These are phyloP conservation scores for Cordyceps farinosa DNA, from an alignment of 2,329 filamentous ascomycete genomes.

Conservation along the genomic window DNA sequence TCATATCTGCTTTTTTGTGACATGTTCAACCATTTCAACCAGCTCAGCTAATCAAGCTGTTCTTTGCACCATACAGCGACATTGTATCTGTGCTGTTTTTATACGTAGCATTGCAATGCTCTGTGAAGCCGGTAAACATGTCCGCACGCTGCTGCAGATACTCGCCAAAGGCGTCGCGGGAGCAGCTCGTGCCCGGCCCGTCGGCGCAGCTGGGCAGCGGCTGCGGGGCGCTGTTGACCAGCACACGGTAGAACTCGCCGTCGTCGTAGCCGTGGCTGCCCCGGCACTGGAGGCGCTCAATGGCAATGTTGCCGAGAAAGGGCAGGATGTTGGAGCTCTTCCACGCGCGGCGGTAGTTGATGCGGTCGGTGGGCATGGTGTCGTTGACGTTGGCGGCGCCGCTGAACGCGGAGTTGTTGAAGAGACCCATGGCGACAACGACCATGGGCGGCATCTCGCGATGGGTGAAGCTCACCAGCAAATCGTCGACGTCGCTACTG, in stretches of 20 bases:
- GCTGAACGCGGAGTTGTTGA: conserved; percentile 62
- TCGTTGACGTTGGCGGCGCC: conserved; percentile 50
- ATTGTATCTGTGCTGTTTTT: conserved; percentile 34
- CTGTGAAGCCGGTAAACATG: conserved; percentile 39
- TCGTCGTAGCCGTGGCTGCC: conserved; percentile 53
- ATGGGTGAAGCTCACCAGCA: conserved; percentile 67
- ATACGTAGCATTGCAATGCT: conserved; percentile 33
- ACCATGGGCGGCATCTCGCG: conserved; percentile 65
- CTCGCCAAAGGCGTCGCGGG: conserved; percentile 34
- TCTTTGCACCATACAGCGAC: conserved; percentile 31
- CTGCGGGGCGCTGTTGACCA: conserved; percentile 44
- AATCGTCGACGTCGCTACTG: conserved; percentile 43
- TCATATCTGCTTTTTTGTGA: neutral
- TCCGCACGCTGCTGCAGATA: conserved; percentile 38
- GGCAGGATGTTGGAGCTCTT: conserved; percentile 60
- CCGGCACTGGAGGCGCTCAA: conserved; percentile 61
- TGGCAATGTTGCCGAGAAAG: conserved; percentile 62
- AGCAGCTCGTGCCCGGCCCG: conserved; percentile 44
- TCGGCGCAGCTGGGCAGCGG: conserved; percentile 39
- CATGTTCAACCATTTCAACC: neutral
- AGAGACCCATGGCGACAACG: conserved; percentile 63
- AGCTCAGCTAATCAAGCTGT: conserved; percentile 24
- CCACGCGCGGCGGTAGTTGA: conserved; percentile 63
- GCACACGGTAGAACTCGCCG: conserved; percentile 46
- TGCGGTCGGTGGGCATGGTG: conserved; percentile 60